These are phyloP conservation scores for Myotisia sp. DNA, from an alignment of 2,329 filamentous ascomycete species.

Conservation along the genomic window DNA sequence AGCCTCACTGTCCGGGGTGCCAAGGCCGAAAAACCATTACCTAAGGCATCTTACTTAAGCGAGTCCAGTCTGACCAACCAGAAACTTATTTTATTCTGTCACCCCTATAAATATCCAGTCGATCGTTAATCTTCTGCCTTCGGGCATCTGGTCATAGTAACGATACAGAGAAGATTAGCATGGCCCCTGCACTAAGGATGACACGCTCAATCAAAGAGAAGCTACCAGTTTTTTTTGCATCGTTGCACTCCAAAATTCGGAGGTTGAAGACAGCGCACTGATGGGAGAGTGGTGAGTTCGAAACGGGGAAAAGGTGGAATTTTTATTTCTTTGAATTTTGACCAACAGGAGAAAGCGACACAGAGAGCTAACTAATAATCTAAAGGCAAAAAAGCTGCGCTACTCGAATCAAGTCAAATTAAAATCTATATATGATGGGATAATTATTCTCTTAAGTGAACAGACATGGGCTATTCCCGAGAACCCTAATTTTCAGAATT, in stretches of 20 bases:
- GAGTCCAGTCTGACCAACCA: too few species aligned
- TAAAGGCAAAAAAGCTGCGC: background rate
- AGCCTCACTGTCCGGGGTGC: too few species aligned
- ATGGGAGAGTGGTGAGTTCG: background rate
- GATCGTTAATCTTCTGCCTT: slow-evolving; percentile 20
- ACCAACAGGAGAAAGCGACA: background rate
- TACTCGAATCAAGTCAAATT: slow-evolving; percentile 2
- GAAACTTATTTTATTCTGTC: too few species aligned
- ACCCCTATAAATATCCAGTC: slow-evolving; percentile 2
- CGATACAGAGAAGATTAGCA: slow-evolving; percentile 69
- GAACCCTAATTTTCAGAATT: too few species aligned
- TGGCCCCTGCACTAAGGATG: slow-evolving; percentile 85
- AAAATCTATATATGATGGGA: slow-evolving; percentile 1
- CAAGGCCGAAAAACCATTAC: too few species aligned
- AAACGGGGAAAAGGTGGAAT: background rate
- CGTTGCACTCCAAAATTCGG: slow-evolving; percentile 5
- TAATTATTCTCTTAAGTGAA: slow-evolving; percentile 3
- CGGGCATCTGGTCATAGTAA: slow-evolving; percentile 51
- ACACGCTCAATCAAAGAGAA: slow-evolving; percentile 76
- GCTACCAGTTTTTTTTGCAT: slow-evolving; percentile 50
- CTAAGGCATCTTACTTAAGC: too few species aligned
- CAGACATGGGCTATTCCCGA: slow-evolving; percentile 1
- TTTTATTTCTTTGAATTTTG: slow-evolving; percentile 2
- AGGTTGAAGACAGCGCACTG: background rate
- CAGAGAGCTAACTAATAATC: background rate